A percentile compares a stretch with the other conserved stretches of the same genome.
Conservation (phyloP, 192 early-diverging fungal genomes). For the Rhizophagus prolifer region DNA sequence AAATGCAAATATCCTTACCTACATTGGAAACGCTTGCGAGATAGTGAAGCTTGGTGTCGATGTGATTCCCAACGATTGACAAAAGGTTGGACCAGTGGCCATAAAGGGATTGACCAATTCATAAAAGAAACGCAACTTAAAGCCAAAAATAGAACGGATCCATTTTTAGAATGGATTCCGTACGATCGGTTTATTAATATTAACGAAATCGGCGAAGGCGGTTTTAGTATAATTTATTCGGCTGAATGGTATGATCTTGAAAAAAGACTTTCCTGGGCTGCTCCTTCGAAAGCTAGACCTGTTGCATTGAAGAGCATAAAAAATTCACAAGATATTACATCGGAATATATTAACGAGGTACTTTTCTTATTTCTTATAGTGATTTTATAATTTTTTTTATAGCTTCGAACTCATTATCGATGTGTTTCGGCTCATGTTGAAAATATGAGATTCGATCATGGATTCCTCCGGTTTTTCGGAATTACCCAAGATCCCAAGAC, state of each 20-base stretch:
- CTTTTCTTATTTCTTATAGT: background rate
- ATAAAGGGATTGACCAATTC: conserved; percentile 8
- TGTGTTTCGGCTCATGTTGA: background rate
- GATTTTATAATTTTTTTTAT: too few species aligned
- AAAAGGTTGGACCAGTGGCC: conserved; percentile 9
- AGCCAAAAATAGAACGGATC: background rate
- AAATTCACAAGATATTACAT: conserved; percentile 6
- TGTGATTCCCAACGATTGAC: background rate
- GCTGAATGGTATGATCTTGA: conserved; percentile 11
- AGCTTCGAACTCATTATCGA: background rate
- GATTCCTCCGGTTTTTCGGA: conserved; percentile 20
- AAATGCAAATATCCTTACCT: conserved; percentile 12
- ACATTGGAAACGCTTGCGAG: background rate
- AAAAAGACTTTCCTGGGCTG: conserved; percentile 11
- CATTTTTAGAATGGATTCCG: conserved; percentile 21
- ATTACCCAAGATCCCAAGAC: conserved; percentile 8
- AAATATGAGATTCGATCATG: background rate
- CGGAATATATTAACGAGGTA: conserved; percentile 5
- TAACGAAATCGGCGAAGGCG: conserved; percentile 19
- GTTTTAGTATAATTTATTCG: conserved; percentile 14
- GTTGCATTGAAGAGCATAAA: conserved; percentile 10
- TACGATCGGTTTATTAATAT: conserved; percentile 16
- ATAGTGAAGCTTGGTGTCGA: conserved; percentile 8
- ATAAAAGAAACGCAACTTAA: conserved; percentile 12
- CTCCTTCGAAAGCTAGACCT: background rate